Conservation (phyloP, 2,329 filamentous ascomycete species). For the Cladophialophora carrionii region DNA sequence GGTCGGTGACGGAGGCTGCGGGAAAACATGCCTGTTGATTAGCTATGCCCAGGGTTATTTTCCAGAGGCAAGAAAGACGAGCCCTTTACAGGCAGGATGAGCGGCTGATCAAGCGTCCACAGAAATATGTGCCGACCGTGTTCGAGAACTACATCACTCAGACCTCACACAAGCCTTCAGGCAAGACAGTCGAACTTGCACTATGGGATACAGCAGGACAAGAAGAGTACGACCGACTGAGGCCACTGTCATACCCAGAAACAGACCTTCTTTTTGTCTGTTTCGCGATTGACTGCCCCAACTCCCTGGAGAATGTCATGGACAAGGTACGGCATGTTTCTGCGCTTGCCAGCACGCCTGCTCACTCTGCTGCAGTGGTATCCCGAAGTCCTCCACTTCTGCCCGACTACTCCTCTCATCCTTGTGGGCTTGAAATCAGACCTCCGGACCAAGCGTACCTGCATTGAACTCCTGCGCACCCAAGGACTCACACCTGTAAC, state of each 20-base stretch:
- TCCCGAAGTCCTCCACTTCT: constrained; percentile 98
- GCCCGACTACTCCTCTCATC: constrained; percentile 92
- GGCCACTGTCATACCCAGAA: constrained; percentile 95
- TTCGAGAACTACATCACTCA: constrained; percentile 99
- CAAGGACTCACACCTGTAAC: constrained; percentile 96
- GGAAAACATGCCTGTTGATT: constrained; percentile 97
- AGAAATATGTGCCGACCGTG: constrained; percentile 99
- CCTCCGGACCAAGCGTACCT: constrained; percentile 90
- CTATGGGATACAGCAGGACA: constrained; percentile 98
- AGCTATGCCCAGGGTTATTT: constrained; percentile 99
- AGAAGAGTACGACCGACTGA: constrained; percentile 95
- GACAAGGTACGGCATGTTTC: constrained; percentile 75
- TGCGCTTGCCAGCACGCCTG: neutral
- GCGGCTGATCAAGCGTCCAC: constrained; percentile 21
- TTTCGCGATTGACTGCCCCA: constrained; percentile 98
- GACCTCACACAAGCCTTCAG: constrained; percentile 80
- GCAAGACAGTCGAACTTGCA: constrained; percentile 94
- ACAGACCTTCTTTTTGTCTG: constrained; percentile 98
- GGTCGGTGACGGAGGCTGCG: constrained; percentile 95
- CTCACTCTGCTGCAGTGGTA: constrained; percentile 73
- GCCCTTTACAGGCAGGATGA: neutral
- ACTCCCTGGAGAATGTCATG: constrained; percentile 96
- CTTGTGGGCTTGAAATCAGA: constrained; percentile 97
- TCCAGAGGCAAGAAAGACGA: constrained; percentile 73
- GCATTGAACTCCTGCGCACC: constrained; percentile 97